These are phyloP conservation scores for Fusarium fujikuroi DNA, from an alignment of 2,329 filamentous ascomycete species.

Conservation along the genomic window DNA sequence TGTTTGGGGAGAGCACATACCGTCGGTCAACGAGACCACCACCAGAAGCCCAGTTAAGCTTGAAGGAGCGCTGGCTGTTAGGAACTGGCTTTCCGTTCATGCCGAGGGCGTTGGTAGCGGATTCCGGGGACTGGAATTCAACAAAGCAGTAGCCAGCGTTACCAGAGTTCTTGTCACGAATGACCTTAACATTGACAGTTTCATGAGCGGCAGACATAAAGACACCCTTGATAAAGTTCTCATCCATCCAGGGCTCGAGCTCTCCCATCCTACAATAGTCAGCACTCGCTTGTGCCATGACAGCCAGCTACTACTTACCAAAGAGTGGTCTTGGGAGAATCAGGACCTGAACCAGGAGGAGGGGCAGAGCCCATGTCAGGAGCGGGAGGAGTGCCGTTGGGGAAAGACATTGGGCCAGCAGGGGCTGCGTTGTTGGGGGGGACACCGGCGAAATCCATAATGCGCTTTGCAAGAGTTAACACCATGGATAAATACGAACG, in stretches of 20 bases:
- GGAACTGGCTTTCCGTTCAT: constrained; percentile 91
- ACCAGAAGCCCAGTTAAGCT: constrained; percentile 99
- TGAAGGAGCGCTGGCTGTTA: constrained; percentile 95
- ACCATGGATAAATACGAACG: not conserved
- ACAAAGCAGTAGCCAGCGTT: constrained; percentile 99
- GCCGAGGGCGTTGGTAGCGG: constrained; percentile 89
- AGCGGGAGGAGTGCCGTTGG: constrained; percentile 54
- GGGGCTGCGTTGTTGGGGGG: constrained; percentile 48
- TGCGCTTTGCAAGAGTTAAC: constrained; percentile 38
- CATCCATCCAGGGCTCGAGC: constrained; percentile 98
- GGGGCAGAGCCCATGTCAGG: constrained; percentile 51
- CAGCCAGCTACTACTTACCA: constrained; percentile 55
- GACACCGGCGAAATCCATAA: constrained; percentile 48
- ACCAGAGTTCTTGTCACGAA: constrained; percentile 97
- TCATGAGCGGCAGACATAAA: constrained; percentile 91
- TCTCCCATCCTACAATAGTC: constrained; percentile 86
- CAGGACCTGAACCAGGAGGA: constrained; percentile 51
- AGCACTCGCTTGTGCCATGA: not conserved
- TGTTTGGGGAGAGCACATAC: constrained; percentile 58
- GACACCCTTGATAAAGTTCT: constrained; percentile 96
- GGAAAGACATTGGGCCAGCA: constrained; percentile 50
- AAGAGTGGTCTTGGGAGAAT: constrained; percentile 67
- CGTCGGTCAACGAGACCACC: constrained; percentile 94
- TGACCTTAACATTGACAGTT: constrained; percentile 98
- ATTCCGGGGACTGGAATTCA: constrained; percentile 84